Conservation (phyloP, 441 rosid species). For the Populus trichocarpa region DNA sequence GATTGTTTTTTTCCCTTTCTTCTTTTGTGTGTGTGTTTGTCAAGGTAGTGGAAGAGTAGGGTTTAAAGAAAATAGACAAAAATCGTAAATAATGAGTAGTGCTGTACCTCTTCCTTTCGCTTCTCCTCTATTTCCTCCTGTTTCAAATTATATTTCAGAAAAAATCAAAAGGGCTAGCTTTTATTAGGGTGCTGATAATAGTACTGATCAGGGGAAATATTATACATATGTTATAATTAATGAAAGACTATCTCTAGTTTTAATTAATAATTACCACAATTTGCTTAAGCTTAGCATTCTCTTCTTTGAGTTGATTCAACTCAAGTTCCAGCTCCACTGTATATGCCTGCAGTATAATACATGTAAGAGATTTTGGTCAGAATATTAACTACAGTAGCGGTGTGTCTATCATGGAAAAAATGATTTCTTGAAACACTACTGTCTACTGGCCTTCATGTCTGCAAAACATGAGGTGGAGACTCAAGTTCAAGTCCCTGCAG, state of each 20-base stretch:
- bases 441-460: too few relatives aligned
- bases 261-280: constrained; percentile 56
- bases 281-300: constrained; percentile 63
- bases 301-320: constrained; percentile 70
- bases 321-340: constrained; percentile 87
- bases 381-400: not conserved
- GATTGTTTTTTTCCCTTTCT: not conserved
- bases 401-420: not conserved
- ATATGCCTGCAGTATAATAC: constrained; percentile 51
- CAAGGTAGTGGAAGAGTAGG: not conserved
- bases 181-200: not conserved
- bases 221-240: too few relatives aligned
- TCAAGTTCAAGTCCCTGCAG: not conserved
- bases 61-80: not conserved
- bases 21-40: not conserved
- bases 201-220: too few relatives aligned
- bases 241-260: not conserved
- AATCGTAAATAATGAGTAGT: not conserved
- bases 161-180: too few relatives aligned
- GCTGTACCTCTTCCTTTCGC: constrained; percentile 53
- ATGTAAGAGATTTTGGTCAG: not conserved
- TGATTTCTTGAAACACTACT: too few relatives aligned
- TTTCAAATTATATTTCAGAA: not conserved
- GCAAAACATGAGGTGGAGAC: too few relatives aligned
- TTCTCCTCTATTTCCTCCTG: constrained; percentile 63